phyloP scores from a whole-genome alignment of 192 early-diverging fungal species.

The Coemansia umbellata region DNA sequence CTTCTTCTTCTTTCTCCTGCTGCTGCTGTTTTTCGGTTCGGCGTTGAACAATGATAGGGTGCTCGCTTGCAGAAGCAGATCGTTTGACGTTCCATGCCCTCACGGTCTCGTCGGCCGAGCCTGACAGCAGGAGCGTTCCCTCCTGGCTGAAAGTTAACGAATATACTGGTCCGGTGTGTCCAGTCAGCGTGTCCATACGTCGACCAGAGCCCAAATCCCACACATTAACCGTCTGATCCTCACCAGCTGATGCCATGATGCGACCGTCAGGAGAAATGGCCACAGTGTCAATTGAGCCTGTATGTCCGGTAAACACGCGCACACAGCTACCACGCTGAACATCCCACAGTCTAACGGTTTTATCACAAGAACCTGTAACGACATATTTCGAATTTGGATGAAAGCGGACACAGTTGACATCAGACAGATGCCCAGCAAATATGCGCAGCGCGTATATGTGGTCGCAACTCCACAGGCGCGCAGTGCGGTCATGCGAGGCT shows the following conservation, averaged over 20 bases:
- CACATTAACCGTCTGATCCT: constrained; percentile 61
- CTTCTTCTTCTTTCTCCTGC: neutral
- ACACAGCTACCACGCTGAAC: constrained; percentile 86
- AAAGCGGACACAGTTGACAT: constrained; percentile 93
- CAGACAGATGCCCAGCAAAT: constrained; percentile 96
- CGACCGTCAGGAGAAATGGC: constrained; percentile 92
- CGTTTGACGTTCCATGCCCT: constrained; percentile 84
- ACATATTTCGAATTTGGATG: constrained; percentile 97
- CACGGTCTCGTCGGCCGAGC: constrained; percentile 85
- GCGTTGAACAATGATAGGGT: constrained; percentile 33
- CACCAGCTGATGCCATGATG: constrained; percentile 84
- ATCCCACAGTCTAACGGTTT: constrained; percentile 88
- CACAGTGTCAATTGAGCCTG: constrained; percentile 74
- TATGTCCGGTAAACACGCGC: constrained; percentile 86
- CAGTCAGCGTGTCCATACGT: constrained; percentile 76
- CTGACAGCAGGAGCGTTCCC: constrained; percentile 75
- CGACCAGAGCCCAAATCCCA: constrained; percentile 91
- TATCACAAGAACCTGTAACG: constrained; percentile 88
- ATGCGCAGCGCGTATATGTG: constrained; percentile 94
- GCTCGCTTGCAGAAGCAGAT: constrained; percentile 42
- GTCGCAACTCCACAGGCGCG: constrained; percentile 94
- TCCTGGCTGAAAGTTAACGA: constrained; percentile 83
- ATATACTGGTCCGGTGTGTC: constrained; percentile 81
- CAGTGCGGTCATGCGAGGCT: constrained; percentile 90
- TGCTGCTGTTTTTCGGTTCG: constrained; percentile 7